Evolutionary conservation across 2,329 filamentous ascomycete genomes (phyloP).

Genomic region (Emergomyces pasteurianus): DNA sequence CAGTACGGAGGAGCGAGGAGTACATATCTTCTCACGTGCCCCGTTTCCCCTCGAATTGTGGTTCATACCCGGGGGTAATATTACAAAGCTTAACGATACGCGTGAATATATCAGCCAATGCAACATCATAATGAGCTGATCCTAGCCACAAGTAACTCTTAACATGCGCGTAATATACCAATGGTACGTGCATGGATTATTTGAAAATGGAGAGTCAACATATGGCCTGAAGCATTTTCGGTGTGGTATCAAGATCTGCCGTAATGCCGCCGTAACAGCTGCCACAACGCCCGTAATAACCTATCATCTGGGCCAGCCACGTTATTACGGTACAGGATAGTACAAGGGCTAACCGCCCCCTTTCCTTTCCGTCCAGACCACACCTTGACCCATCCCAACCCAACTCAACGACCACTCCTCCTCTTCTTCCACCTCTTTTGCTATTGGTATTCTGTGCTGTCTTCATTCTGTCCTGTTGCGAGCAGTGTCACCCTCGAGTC

Average conservation of each 20-base stretch:
- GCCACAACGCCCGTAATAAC: neutral
- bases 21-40: neutral
- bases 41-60: too few relatives aligned
- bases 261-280: neutral
- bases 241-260: neutral
- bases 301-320: neutral
- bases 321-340: neutral
- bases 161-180: neutral
- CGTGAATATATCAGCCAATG: neutral
- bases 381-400: neutral
- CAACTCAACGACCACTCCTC: neutral
- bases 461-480: neutral
- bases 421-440: neutral
- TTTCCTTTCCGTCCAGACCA: neutral
- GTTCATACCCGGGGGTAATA: too few relatives aligned
- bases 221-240: too few relatives aligned
- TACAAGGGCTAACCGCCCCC: neutral
- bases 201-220: neutral
- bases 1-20: too few relatives aligned
- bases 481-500: neutral
- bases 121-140: neutral
- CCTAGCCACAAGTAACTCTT: neutral
- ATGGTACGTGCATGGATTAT: neutral
- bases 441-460: neutral
- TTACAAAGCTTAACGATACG: neutral